phyloP scores from a whole-genome alignment of 805 yeast genomes.

The Ogataea ramenticola region DNA sequence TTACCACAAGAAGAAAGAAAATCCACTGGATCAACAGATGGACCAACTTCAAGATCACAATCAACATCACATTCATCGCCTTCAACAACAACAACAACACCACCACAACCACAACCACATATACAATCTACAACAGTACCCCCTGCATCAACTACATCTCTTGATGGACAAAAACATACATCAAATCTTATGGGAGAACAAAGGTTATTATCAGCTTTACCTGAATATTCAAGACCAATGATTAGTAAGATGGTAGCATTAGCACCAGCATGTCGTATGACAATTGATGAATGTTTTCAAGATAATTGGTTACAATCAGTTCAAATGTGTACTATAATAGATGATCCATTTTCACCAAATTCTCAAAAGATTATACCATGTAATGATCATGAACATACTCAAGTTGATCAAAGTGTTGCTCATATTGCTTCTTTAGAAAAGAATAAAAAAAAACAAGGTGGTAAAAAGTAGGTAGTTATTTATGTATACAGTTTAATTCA shows the following conservation, averaged over 20 bases:
- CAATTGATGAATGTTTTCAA: conserved; percentile 70
- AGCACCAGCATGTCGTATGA: conserved; percentile 80
- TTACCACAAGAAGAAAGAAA: neutral
- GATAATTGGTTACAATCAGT: conserved; percentile 64
- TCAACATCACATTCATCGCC: too few relatives aligned
- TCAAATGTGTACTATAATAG: conserved; percentile 60
- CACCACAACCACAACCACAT: conserved; percentile 7
- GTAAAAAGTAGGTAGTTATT: neutral
- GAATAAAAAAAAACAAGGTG: conserved; percentile 48
- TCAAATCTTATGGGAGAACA: conserved; percentile 65
- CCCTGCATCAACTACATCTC: conserved; percentile 7
- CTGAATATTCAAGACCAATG: conserved; percentile 59
- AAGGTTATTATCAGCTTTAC: conserved; percentile 61
- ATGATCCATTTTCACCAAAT: conserved; percentile 27
- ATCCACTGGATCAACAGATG: neutral
- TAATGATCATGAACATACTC: conserved; percentile 72
- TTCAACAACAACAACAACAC: conserved; percentile 4
- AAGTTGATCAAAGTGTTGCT: conserved; percentile 89
- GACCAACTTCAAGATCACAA: too few relatives aligned
- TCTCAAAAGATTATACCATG: conserved; percentile 35
- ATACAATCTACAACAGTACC: conserved; percentile 7
- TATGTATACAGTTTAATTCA: too few relatives aligned
- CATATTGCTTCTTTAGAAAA: conserved; percentile 91
- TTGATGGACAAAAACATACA: conserved; percentile 39
- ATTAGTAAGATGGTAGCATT: conserved; percentile 72